A percentile compares a stretch with the other conserved stretches of the same genome.
Evolutionary conservation across 2,329 filamentous ascomycete species (phyloP).

Genomic region (Colletotrichum incanum): DNA sequence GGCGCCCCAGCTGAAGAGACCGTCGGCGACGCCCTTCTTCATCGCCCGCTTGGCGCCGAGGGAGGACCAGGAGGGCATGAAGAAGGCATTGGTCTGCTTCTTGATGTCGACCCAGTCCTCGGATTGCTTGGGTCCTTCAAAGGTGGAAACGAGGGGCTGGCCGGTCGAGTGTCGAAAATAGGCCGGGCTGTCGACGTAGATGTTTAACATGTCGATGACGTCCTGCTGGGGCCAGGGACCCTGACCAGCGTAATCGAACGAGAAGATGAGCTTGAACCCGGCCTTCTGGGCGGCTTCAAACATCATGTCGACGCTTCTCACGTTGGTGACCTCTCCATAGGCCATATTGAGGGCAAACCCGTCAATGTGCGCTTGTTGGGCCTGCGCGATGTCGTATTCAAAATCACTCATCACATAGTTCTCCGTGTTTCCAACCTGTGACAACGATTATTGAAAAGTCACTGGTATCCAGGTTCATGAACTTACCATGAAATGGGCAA

Average conservation of each 20-base stretch:
- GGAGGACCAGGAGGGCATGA: no score
- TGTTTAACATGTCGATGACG: slow-evolving; percentile 1
- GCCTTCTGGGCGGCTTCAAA: slow-evolving; percentile 14
- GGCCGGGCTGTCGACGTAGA: slow-evolving; percentile 20
- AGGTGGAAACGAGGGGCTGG: slow-evolving; percentile 46
- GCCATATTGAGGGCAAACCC: slow-evolving; percentile 31
- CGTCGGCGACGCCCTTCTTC: slow-evolving; percentile 48
- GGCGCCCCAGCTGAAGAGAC: slow-evolving; percentile 55
- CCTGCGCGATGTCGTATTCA: slow-evolving; percentile 14
- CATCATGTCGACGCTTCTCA: background rate
- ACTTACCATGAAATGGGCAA: no score
- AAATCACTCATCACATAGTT: slow-evolving; percentile 17
- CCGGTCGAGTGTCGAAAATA: slow-evolving; percentile 45
- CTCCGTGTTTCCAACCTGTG: slow-evolving; percentile 21
- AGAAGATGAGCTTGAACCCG: background rate
- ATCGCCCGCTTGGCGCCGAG: slow-evolving; percentile 48
- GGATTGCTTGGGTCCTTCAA: no score
- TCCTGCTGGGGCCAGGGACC: no score
- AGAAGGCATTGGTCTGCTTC: no score
- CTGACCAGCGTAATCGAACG: no score
- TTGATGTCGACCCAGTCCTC: no score
- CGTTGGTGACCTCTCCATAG: slow-evolving; percentile 33
- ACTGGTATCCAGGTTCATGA: no score
- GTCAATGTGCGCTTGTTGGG: slow-evolving; percentile 34
- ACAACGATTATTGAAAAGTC: no score